phyloP scores from a whole-genome alignment of 352 stramenopile genomes.

The Phytophthora sansomeana region DNA sequence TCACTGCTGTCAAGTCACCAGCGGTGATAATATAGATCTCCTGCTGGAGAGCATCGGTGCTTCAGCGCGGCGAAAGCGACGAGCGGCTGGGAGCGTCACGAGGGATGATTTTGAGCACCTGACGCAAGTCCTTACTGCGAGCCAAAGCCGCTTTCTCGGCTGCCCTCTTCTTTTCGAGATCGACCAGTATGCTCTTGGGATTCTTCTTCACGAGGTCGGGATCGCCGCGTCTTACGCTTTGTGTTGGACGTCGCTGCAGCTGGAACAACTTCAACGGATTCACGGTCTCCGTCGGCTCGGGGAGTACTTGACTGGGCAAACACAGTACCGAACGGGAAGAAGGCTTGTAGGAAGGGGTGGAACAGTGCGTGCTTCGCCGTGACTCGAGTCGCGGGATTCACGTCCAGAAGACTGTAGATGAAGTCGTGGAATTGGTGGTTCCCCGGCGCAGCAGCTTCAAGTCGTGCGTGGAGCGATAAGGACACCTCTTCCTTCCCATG shows the following conservation, averaged over 20 bases:
- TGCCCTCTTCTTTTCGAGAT: conserved; percentile 27
- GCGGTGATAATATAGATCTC: conserved; percentile 5
- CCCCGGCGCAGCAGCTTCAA: conserved; percentile 44
- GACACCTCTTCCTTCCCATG: conserved; percentile 12
- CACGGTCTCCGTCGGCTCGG: conserved; percentile 6
- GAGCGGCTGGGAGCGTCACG: conserved; percentile 20
- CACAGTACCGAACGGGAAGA: conserved; percentile 72
- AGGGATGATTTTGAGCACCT: conserved; percentile 41
- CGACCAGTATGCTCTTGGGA: conserved; percentile 7
- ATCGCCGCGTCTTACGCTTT: conserved; percentile 30
- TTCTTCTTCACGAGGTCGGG: conserved; percentile 4
- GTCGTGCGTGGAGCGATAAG: conserved; percentile 26
- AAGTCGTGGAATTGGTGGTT: conserved; percentile 58
- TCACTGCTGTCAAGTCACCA: neutral
- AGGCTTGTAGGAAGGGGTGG: conserved; percentile 74
- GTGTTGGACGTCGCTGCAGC: conserved; percentile 8
- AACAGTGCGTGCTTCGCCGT: conserved; percentile 61
- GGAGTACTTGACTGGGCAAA: conserved; percentile 38
- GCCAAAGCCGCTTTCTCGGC: conserved; percentile 22
- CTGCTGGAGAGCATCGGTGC: neutral
- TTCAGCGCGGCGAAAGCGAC: conserved; percentile 32
- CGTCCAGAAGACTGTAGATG: conserved; percentile 56
- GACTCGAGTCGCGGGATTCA: conserved; percentile 53
- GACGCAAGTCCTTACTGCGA: conserved; percentile 41
- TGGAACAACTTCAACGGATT: neutral